Base-by-base conservation (phyloP, 2,329 filamentous ascomycete species). In the Pseudogymnoascus sp. region DNA sequence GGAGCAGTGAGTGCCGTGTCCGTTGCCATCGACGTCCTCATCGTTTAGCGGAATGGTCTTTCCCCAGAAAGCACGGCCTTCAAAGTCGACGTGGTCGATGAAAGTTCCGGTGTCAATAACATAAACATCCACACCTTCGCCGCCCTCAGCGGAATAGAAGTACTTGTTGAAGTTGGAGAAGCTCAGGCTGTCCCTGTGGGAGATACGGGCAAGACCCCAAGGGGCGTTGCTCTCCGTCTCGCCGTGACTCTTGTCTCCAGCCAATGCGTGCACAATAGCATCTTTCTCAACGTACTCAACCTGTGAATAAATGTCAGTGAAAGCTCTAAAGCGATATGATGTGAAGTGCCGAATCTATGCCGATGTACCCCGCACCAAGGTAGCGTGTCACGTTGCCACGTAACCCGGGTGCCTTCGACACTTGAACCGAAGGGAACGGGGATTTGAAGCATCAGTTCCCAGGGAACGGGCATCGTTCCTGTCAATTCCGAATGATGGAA, bases 141-240 rank as follows among this genome's bases (percentile, higher is more conserved):
- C 95, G 74, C 90, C 93, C 62, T 96, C 89, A 63, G 85, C 83
- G 63, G 92, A 84, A 77, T 95, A 99, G 38, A 98, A 84, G 82
- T 99, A 99, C 82, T 98, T 97, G 86, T 97, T 98, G 82, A 95
- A 98, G 76, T 86, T 93, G 71, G 90, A 89, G 75, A 99, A 98
- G 76, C 84, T 89, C 69, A 99, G 84, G 68, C 84, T 83, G 68
- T 95, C 83, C 70, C 95, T 91, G 83, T 99, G 95, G 35, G 95
- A 99, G 79, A 99, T 90, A 86, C 95, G 91, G 70, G 96, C 95
- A 68, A 99, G 85, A 81, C 96, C 95, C 95, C 96, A 99, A n/a
- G 95, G 95, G 68, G 96, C 90, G 76, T 91, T 89, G 83, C 91
- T 95, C 86, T 99, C 91, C 6, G 85, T 81, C 74, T 89, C 83